Evolutionary conservation across 495 filamentous ascomycete genomes (phyloP), one percentile per base, ranked within the genome.

Genomic region (Entonaema liquescens): DNA sequence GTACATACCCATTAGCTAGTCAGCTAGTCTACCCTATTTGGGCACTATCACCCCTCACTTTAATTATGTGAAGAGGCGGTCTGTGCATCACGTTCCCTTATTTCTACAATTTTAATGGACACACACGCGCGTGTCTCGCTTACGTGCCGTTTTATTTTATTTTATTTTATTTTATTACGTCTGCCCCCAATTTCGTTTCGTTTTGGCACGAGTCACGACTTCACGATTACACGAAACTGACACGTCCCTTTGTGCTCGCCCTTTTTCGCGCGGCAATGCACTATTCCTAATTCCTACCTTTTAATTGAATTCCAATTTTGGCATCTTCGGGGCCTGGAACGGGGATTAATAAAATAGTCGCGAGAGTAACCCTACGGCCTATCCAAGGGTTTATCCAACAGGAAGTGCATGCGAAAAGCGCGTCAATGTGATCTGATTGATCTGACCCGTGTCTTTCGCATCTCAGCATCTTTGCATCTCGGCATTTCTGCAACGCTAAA

Each of bases 381-480:
- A 23, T 6, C 54, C 19, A 47, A 47, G 19, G 42, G 42, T 21
- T 47, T 47, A 21, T 47, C 42, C 42, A 47, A 57, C 67, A 62
- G 63, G 25, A 28, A n/a, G 21, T 59, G 36, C 36, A 59, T 59
- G 57, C 15, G 36, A 83, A 57, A 73, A 76, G 85, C 73, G 83
- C 81, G 42, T 85, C 84, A 21, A 82, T 88, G 58, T 88, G 59
- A 82, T 84, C 71, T 84, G 17, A 47, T 83, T 33, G 8, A 19
- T 33, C 28, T 55, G 12, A 44, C 21, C 23, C 56, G 56, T 59
- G 56, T 59, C 56, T 42, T 33, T 59, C 36, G 25, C 52, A 33
- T 55, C 52, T 29, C 5, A 17, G 9, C 33, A 23, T 57, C 54
- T 40, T 2, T 38, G 12, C 8, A 40, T 38, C 53, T 21, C 17